Evolutionary conservation across 1,284 basidiomycete genomes (phyloP), one percentile per base, ranked within the genome.

Genomic region (Cryptococcus amylolentus): DNA sequence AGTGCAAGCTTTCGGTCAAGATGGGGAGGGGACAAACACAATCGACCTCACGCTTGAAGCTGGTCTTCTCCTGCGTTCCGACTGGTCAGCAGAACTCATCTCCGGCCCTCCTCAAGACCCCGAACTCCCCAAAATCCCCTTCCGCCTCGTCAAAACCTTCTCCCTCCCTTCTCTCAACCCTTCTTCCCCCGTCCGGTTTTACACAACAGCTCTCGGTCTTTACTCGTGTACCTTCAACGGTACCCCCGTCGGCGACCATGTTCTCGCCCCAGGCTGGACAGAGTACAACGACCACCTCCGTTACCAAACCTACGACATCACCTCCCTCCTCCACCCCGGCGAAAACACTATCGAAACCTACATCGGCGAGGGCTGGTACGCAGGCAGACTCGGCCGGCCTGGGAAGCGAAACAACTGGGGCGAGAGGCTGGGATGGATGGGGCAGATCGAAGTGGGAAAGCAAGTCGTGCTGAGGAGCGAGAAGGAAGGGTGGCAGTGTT

Each of bases 181-280:
- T 23, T 3, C 23, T 3, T 16, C 20, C 8, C 26, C 38, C n/a
- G 68, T 62, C 5, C 48, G 75, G 10, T 46, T 77, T 0, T 75
- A 77, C 58, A 58, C 62, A 9, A 73, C 75, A 2, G 73, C 75
- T 4, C 58, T 57, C 18, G 75, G 75, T 3, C n/a, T 73, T 14
- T 77, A 75, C 62, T 61, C 67, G 35, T 52, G 62, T 1, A 27
- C 55, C 1, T 55, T 75, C 56, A 77, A 77, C 56, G 75, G 70
- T 10, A 41, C 56, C 10, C 47, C 43, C 3, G 60, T 77, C 9
- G 69, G 67, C 27, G 67, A 74, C 44, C 67, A 75, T 6, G 53
- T 68, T 18, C 58, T 77, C 5, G 57, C 71, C 1, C 75, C 75
- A 2, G 75, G 75, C 20, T 75, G 73, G 73, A 65, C 64, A 35